Base-by-base conservation (phyloP, 441 rosid species). In the Jatropha podagrica region DNA sequence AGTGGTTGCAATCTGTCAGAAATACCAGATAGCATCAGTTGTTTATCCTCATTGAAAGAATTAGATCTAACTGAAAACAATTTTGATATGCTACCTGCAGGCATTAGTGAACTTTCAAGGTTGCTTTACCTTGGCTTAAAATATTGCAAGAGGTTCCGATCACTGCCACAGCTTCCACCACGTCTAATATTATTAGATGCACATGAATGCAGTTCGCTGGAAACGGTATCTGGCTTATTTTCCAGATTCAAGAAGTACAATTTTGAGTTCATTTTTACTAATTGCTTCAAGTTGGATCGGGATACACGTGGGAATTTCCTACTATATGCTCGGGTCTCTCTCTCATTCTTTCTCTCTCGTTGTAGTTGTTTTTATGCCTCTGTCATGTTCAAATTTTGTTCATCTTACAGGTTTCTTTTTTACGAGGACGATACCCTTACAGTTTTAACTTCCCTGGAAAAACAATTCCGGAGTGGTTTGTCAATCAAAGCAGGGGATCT, bases 361-460 rank as follows among this genome's bases (percentile, higher is more conserved):
- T 62, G 14, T 62, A 32, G 32, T 2, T 15, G 9, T 52, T 52
- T 52, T 17, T 13, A 0, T 52, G 56, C n/a, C 18, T 52, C 17
- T 52, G 6, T 52, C 17, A 5, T 52, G n/a, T 5, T 52, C 3
- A 52, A 52, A 52, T 15, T 5, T 4, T 59, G n/a, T 59, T 75
- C 48, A 27, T 63, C 60, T 0, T 51, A n/a, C 72, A 37, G 72
- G n/a, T 4, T 14, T 3, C 2, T 37, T 7, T 14, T 51, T 46
- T 54, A 37, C 27, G 49, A 17, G 68, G 9, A 3, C 49, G 41
- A 2, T 32, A 32, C 32, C 20, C 27, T 27, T 23, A 49, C 1
- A 65, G 65, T 7, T 17, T 56, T 40, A 65, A 69, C 48, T n/a
- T 74, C 20, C 81, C 80, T 18, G 83, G 83, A 58, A 48, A 44